Evolutionary conservation across 228 moss, liverwort and hornwort species (phyloP).

Genomic region (Sphagnum fallax): DNA sequence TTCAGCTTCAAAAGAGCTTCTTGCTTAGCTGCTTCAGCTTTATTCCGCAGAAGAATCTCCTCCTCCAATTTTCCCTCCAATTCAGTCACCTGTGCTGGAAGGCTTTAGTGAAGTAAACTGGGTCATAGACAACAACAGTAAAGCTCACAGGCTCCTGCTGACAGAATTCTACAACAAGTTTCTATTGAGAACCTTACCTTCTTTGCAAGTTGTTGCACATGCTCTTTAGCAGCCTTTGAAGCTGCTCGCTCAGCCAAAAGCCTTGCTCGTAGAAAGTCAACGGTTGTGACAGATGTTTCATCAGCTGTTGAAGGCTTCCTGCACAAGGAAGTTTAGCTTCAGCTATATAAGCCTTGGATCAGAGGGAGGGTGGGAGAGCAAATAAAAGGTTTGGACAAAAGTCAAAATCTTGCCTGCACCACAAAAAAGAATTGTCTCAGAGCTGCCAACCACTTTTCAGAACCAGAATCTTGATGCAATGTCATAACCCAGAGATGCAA

Average conservation of each 20-base stretch:
- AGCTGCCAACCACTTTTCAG: background rate
- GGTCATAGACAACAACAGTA: too few relatives aligned
- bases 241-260: constrained; percentile 79
- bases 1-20: constrained; percentile 67
- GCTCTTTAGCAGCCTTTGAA: constrained; percentile 67
- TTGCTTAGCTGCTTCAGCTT: constrained; percentile 54
- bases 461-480: background rate
- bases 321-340: constrained; percentile 4
- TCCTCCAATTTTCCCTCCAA: constrained; percentile 68
- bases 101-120: too few relatives aligned
- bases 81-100: constrained; percentile 48
- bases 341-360: background rate
- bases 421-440: background rate
- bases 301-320: constrained; percentile 54
- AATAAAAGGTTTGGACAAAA: too few relatives aligned
- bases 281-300: constrained; percentile 68
- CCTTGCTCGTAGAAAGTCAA: constrained; percentile 81
- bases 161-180: too few relatives aligned
- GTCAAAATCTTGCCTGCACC: too few relatives aligned
- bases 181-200: constrained; percentile 33
- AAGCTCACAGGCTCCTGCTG: too few relatives aligned
- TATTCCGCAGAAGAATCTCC: constrained; percentile 67
- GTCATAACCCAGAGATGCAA: background rate
- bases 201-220: constrained; percentile 46
- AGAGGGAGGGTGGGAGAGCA: too few relatives aligned